Evolutionary conservation across 192 early-diverging fungal genomes (phyloP).

Genomic region (Entomortierella parvispora): DNA sequence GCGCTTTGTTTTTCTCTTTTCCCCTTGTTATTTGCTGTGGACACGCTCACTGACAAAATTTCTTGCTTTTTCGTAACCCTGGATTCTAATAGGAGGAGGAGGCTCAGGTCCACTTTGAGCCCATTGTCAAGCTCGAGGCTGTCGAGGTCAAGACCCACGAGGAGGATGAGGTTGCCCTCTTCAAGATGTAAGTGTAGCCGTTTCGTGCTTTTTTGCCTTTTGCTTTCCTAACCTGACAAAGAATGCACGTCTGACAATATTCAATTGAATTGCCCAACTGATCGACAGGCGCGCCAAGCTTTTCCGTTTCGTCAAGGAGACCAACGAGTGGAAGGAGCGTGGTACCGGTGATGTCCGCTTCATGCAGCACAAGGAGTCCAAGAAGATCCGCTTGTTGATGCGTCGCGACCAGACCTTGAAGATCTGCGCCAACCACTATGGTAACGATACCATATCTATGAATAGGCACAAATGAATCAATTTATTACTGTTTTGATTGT

Average conservation of each 20-base stretch:
- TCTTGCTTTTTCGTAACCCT: constrained; percentile 2
- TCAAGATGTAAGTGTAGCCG: constrained; percentile 79
- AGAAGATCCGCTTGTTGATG: constrained; percentile 97
- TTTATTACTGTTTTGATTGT: background rate
- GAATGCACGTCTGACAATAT: background rate
- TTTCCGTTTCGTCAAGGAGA: constrained; percentile 94
- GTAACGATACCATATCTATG: constrained; percentile 39
- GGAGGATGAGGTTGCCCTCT: constrained; percentile 93
- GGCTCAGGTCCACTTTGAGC: constrained; percentile 95
- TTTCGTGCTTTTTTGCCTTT: background rate
- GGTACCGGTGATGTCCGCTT: constrained; percentile 98
- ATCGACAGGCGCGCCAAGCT: constrained; percentile 89
- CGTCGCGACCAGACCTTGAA: constrained; percentile 98
- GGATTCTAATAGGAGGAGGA: constrained; percentile 71
- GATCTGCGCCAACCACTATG: constrained; percentile 98
- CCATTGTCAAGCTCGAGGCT: constrained; percentile 92
- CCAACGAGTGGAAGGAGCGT: constrained; percentile 99
- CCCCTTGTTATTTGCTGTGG: background rate
- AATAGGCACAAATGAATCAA: background rate
- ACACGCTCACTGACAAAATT: background rate
- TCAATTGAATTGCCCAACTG: background rate
- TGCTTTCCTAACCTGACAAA: background rate
- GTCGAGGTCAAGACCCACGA: constrained; percentile 95
- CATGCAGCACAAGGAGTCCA: constrained; percentile 89
- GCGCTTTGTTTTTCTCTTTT: background rate